These are phyloP conservation scores for Avena eriantha DNA, from an alignment of 176 grass and related monocot species.

Conservation along the genomic window DNA sequence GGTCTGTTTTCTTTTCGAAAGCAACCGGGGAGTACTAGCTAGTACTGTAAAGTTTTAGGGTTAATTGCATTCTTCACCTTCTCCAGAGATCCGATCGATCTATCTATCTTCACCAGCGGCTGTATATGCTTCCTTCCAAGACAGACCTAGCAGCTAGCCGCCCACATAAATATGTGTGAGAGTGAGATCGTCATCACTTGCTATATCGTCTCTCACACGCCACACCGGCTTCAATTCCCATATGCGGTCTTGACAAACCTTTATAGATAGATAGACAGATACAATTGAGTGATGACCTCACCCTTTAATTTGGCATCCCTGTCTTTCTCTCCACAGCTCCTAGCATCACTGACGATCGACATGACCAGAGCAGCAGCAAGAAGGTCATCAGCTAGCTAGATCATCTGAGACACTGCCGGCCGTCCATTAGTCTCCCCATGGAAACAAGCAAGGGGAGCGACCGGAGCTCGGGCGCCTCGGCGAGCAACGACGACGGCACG, in stretches of 20 bases:
- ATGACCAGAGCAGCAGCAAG: neutral
- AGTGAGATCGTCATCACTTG: slow-evolving; percentile 30
- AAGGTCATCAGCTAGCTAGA: slow-evolving; percentile 21
- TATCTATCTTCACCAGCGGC: neutral
- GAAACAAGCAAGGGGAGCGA: slow-evolving; percentile 1
- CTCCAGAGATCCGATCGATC: neutral
- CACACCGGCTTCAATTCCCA: slow-evolving; percentile 16
- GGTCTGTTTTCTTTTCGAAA: slow-evolving; percentile 15
- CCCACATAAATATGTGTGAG: slow-evolving; percentile 23
- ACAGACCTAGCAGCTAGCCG: neutral
- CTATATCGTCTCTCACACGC: slow-evolving; percentile 24
- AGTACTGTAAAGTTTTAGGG: slow-evolving; percentile 28
- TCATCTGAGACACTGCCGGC: neutral
- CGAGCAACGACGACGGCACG: slow-evolving; percentile 55
- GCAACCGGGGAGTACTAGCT: neutral
- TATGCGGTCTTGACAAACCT: slow-evolving; percentile 18
- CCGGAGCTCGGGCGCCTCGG: slow-evolving; percentile 46
- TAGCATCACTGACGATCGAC: neutral
- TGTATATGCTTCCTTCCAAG: slow-evolving; percentile 22
- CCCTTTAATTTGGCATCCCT: slow-evolving; percentile 33
- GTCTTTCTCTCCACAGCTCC: neutral
- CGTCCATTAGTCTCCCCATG: slow-evolving; percentile 12
- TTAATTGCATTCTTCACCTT: neutral
- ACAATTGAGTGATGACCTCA: slow-evolving; percentile 48
- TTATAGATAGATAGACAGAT: slow-evolving; percentile 30